These are phyloP conservation scores for Yamadazyma mexicana DNA, from an alignment of 1,139 yeast genomes.

Conservation along the genomic window DNA sequence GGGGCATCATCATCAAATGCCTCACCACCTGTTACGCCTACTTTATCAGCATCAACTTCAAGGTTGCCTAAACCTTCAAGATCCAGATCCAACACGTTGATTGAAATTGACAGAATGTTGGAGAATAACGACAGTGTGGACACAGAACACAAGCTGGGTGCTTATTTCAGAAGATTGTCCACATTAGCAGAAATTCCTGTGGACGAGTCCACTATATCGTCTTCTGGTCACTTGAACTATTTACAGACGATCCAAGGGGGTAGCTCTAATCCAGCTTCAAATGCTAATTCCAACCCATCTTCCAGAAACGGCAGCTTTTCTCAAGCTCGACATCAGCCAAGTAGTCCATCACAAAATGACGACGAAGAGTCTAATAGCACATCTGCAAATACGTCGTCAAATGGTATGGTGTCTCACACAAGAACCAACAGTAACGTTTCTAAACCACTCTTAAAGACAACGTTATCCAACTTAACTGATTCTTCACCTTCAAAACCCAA, in stretches of 20 bases:
- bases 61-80: slow-evolving; percentile 16
- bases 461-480: slow-evolving; percentile 6
- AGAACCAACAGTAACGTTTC: slow-evolving; percentile 4
- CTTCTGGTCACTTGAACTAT: background rate
- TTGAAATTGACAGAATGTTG: slow-evolving; percentile 39
- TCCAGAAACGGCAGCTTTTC: slow-evolving; percentile 16
- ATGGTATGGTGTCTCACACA: background rate
- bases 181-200: slow-evolving; percentile 62
- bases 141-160: slow-evolving; percentile 55
- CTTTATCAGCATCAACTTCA: slow-evolving; percentile 7
- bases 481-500: slow-evolving; percentile 12
- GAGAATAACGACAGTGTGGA: slow-evolving; percentile 43
- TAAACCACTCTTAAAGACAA: slow-evolving; percentile 7
- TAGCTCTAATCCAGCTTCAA: slow-evolving; percentile 5
- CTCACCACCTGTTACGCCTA: slow-evolving; percentile 21
- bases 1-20: slow-evolving; percentile 1
- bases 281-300: slow-evolving; percentile 11
- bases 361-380: slow-evolving; percentile 7
- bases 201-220: slow-evolving; percentile 24
- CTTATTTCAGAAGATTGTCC: slow-evolving; percentile 70
- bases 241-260: slow-evolving; percentile 3
- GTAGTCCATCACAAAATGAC: slow-evolving; percentile 9
- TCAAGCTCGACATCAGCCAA: slow-evolving; percentile 4
- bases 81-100: slow-evolving; percentile 40
- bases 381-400: slow-evolving; percentile 7